These are phyloP conservation scores for Arthrocladium fulminans DNA, from an alignment of 2,329 filamentous ascomycete species.

Conservation along the genomic window DNA sequence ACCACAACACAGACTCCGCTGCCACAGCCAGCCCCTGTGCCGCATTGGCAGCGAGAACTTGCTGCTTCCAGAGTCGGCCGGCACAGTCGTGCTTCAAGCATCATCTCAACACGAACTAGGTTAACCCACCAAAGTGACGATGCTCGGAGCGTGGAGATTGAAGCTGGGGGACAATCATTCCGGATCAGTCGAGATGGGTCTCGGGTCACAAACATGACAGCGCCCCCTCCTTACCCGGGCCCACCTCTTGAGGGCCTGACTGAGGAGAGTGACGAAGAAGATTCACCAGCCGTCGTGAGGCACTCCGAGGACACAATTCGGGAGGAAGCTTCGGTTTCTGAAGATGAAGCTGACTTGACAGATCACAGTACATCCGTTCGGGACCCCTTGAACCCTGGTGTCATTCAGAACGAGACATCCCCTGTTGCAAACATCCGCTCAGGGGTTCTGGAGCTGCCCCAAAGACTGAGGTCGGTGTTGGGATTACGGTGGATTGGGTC, in stretches of 20 bases:
- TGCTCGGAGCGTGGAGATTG: conserved; percentile 26
- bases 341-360: not conserved
- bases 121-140: conserved; percentile 25
- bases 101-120: conserved; percentile 26
- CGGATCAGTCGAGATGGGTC: conserved; percentile 28
- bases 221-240: conserved; percentile 21
- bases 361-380: not conserved
- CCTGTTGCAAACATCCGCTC: not conserved
- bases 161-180: conserved; percentile 25
- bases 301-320: not conserved
- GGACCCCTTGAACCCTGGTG: not conserved
- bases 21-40: not conserved
- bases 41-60: conserved; percentile 18
- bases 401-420: not conserved
- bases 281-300: not conserved
- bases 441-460: not conserved
- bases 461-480: not conserved
- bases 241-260: conserved; percentile 16
- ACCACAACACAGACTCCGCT: not conserved
- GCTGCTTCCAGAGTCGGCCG: conserved; percentile 15
- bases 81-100: conserved; percentile 26
- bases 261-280: conserved; percentile 30
- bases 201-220: conserved; percentile 21
- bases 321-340: not conserved
- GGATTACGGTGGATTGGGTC: not conserved